A percentile compares a stretch with the other conserved stretches of the same genome.
phyloP scores from a whole-genome alignment of 768 basidiomycete species.

The Myochromella boudieri region DNA sequence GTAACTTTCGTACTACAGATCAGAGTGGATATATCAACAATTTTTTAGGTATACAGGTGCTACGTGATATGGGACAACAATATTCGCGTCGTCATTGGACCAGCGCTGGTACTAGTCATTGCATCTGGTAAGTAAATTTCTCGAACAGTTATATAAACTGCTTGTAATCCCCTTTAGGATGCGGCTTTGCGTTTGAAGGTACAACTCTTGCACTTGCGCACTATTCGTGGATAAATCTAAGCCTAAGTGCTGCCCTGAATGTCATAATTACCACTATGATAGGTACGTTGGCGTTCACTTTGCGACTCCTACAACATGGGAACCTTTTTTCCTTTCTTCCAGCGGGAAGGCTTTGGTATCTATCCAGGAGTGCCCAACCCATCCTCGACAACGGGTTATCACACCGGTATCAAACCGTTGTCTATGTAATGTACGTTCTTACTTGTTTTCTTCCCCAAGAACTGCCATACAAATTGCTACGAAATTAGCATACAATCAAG shows the following conservation, averaged over 20 bases:
- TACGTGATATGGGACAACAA: constrained; percentile 18
- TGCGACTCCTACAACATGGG: too few relatives aligned
- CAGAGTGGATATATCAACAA: not conserved
- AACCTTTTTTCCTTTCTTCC: not conserved
- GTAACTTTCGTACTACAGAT: not conserved
- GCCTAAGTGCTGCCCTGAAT: constrained; percentile 33
- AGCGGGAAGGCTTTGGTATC: constrained; percentile 37
- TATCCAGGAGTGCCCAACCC: constrained; percentile 24
- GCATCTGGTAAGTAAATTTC: constrained; percentile 15
- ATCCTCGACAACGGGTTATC: constrained; percentile 28
- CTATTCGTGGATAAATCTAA: constrained; percentile 32
- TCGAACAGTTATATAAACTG: not conserved
- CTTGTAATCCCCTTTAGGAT: constrained; percentile 9
- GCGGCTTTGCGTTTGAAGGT: constrained; percentile 16
- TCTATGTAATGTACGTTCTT: constrained; percentile 34
- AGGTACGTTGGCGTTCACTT: too few relatives aligned
- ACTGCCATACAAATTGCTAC: not conserved
- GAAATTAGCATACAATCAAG: constrained; percentile 37
- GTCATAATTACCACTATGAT: constrained; percentile 32
- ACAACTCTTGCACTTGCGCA: constrained; percentile 15
- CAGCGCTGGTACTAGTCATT: constrained; percentile 10
- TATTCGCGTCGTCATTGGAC: constrained; percentile 11
- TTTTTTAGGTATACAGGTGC: constrained; percentile 16
- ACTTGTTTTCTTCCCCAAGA: not conserved
- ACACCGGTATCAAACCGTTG: constrained; percentile 30